Base-by-base conservation (phyloP, 371 early-diverging fungal species). In the Mortierella polycephala region DNA sequence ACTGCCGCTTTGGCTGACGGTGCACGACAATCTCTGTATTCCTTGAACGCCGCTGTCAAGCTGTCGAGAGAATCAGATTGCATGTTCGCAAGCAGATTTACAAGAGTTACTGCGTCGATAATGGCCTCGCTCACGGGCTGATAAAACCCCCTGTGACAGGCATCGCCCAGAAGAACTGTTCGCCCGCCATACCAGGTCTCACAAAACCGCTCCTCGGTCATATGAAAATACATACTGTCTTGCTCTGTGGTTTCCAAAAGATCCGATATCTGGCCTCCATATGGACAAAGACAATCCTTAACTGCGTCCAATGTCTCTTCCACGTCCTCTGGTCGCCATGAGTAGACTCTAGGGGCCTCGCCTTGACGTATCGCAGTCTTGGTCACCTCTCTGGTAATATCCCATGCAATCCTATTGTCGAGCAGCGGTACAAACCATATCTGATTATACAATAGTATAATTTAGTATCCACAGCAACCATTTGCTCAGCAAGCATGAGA, bases 121-220 rank as follows among this genome's bases (percentile, higher is more conserved):
- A 79, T 79, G 7, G 69, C 68, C 20, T 79, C 79, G 54, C 79
- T 79, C 16, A 68, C 73, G n/a, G 72, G 79, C 41, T 71, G 72
- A 20, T 54, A 56, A n/a, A 79, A 72, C 0, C 79, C 73, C 45
- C 72, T 72, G 52, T 63, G 67, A 10, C 62, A 73, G 1, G 73
- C 73, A 51, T 79, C 79, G 7, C 79, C 79, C 5, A 79, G 16
- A 40, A 79, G 79, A 14, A 72, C 79, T 12, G 67, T 67, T n/a
- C 79, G 60, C 0, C 73, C 79, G 7, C 69, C 72, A 54, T 69
- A 72, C 79, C 79, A 79, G 9, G 79, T 79, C 60, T 79, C 79
- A 21, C 73, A 79, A 39, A 46, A 62, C 4, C 79, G 69, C 41
- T 79, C 79, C 52, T 79, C 79, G 12, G 66, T 52, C 79, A 79